phyloP scores from a whole-genome alignment of 805 yeast species.

The Cyberlindnera japonica region DNA sequence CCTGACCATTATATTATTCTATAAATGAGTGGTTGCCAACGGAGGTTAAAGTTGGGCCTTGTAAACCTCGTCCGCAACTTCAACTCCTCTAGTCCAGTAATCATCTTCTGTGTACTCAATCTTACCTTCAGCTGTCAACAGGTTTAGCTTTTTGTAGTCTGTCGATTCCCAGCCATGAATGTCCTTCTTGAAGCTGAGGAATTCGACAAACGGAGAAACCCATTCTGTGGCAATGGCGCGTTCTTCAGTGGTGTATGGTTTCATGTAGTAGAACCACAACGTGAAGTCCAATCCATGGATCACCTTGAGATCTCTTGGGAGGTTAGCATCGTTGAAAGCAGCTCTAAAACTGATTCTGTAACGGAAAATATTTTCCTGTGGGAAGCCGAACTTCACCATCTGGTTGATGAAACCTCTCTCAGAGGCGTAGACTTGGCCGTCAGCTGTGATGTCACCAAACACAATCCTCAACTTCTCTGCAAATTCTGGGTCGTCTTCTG shows the following conservation, averaged over 20 bases:
- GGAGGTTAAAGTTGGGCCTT: slow-evolving; percentile 23
- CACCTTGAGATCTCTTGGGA: slow-evolving; percentile 28
- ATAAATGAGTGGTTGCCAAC: no score
- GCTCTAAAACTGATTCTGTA: slow-evolving; percentile 32
- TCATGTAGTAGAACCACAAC: slow-evolving; percentile 33
- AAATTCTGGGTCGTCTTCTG: slow-evolving; percentile 19
- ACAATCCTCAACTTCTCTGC: slow-evolving; percentile 21
- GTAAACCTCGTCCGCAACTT: slow-evolving; percentile 31
- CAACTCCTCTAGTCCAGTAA: slow-evolving; percentile 36
- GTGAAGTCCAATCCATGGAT: slow-evolving; percentile 36
- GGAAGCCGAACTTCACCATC: slow-evolving; percentile 24
- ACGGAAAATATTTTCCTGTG: slow-evolving; percentile 28
- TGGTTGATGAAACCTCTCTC: slow-evolving; percentile 35
- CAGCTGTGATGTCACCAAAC: slow-evolving; percentile 36
- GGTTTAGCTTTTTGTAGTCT: slow-evolving; percentile 26
- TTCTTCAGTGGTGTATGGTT: slow-evolving; percentile 29
- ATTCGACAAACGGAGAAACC: slow-evolving; percentile 31
- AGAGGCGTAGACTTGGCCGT: slow-evolving; percentile 38
- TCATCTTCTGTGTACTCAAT: slow-evolving; percentile 29
- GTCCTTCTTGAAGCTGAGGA: slow-evolving; percentile 26
- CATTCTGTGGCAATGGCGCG: slow-evolving; percentile 22
- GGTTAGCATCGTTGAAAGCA: slow-evolving; percentile 21
- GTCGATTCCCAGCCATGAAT: slow-evolving; percentile 31
- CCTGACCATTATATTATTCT: no score
- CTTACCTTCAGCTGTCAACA: slow-evolving; percentile 31